Percentiles rank a stretch among this genome's conserved stretches.
Conservation (phyloP, 1,284 basidiomycete genomes). For the Hypsizygus ulmarius region DNA sequence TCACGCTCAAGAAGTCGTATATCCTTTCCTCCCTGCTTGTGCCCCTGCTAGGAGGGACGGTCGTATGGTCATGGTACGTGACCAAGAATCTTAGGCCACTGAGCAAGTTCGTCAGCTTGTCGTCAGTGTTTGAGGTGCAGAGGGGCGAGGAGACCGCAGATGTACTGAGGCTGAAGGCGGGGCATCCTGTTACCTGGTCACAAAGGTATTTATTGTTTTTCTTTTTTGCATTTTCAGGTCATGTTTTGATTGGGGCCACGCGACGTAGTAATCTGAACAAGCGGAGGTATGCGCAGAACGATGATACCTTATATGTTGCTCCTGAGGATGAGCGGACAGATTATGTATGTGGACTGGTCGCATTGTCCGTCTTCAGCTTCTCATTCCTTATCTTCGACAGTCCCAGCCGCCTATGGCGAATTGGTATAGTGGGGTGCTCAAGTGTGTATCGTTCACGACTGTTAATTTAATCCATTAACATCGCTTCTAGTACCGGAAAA, state of each 20-base stretch:
- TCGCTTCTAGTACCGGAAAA: conserved; percentile 66
- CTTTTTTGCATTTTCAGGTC: neutral
- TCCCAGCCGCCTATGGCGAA: conserved; percentile 94
- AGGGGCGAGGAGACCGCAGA: conserved; percentile 80
- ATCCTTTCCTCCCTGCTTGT: conserved; percentile 75
- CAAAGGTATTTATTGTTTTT: conserved; percentile 61
- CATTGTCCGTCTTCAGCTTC: neutral
- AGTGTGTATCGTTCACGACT: conserved; percentile 46
- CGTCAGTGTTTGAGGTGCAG: conserved; percentile 85
- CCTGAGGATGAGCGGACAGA: conserved; percentile 89
- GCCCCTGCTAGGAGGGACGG: conserved; percentile 75
- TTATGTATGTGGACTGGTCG: conserved; percentile 54
- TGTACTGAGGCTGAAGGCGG: conserved; percentile 66
- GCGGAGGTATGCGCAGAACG: conserved; percentile 85
- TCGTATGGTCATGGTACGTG: conserved; percentile 80
- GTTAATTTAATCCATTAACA: neutral
- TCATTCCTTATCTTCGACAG: conserved; percentile 35
- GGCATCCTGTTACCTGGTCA: conserved; percentile 81
- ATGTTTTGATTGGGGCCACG: conserved; percentile 5
- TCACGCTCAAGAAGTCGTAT: conserved; percentile 80
- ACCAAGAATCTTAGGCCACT: conserved; percentile 72
- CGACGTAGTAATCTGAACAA: conserved; percentile 71
- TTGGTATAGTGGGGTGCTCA: conserved; percentile 88
- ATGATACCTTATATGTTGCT: conserved; percentile 92
- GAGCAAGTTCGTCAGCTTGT: conserved; percentile 80